Conservation (phyloP, 1,139 yeast genomes). For the Yamadazyma oceani region DNA sequence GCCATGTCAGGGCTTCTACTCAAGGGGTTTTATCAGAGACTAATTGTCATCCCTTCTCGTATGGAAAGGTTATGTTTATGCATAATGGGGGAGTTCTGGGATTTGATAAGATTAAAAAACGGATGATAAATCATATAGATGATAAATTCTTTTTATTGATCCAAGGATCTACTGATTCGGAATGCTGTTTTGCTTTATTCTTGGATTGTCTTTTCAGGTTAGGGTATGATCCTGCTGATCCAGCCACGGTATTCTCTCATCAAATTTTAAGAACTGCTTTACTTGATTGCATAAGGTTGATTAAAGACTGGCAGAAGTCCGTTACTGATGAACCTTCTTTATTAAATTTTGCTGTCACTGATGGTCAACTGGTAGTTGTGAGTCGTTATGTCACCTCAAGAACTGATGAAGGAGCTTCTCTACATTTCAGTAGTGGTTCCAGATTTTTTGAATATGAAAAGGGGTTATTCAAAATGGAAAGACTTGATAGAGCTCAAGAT, state of each 20-base stretch:
- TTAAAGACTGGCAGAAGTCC: conserved; percentile 64
- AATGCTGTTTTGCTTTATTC: conserved; percentile 88
- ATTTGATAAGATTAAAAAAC: conserved; percentile 71
- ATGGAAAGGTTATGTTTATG: conserved; percentile 89
- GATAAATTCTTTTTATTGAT: conserved; percentile 78
- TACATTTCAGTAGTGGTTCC: conserved; percentile 93
- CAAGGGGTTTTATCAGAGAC: conserved; percentile 93
- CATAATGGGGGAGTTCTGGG: conserved; percentile 91
- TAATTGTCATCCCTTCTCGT: conserved; percentile 93
- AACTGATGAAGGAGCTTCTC: conserved; percentile 93
- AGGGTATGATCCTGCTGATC: conserved; percentile 68
- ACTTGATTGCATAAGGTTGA: conserved; percentile 65
- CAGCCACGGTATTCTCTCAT: conserved; percentile 44
- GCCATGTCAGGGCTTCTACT: conserved; percentile 94
- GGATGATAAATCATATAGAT: conserved; percentile 65
- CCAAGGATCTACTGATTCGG: conserved; percentile 95
- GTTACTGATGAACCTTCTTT: conserved; percentile 71
- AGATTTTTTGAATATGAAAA: conserved; percentile 87
- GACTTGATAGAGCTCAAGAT: conserved; percentile 88
- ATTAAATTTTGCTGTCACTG: conserved; percentile 91
- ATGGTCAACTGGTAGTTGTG: conserved; percentile 85
- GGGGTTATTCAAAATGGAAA: conserved; percentile 89
- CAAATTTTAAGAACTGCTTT: conserved; percentile 65
- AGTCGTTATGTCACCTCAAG: conserved; percentile 85
- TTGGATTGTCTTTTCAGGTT: conserved; percentile 71